These are phyloP conservation scores for Malus hybrid DNA, from an alignment of 331 rosid species.

Conservation along the genomic window DNA sequence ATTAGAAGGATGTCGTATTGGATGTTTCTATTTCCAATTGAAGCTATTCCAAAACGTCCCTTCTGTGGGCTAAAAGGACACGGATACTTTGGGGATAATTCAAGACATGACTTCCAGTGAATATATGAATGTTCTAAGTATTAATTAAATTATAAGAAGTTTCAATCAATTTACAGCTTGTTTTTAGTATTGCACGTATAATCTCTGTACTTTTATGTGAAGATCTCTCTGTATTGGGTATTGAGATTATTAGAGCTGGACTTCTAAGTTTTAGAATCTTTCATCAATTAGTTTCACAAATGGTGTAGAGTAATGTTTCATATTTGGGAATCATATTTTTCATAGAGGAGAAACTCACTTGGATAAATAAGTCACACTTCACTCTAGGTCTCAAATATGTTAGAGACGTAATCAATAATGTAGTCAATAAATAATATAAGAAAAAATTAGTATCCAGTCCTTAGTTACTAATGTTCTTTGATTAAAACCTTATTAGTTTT, in stretches of 20 bases:
- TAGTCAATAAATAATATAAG: too few relatives aligned
- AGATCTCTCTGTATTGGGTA: not conserved
- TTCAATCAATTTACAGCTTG: too few relatives aligned
- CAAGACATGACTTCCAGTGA: not conserved
- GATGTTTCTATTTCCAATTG: constrained; percentile 1
- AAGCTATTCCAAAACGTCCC: constrained; percentile 21
- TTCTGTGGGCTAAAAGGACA: constrained; percentile 44
- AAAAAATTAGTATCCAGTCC: too few relatives aligned
- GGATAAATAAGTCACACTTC: not conserved
- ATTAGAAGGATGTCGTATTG: not conserved
- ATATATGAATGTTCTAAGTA: not conserved
- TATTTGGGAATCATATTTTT: not conserved
- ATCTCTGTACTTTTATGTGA: not conserved
- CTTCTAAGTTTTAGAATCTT: not conserved
- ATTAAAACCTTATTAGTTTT: too few relatives aligned
- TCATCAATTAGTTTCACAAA: not conserved
- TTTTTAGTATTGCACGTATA: not conserved
- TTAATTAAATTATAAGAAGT: not conserved
- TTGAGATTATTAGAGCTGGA: not conserved
- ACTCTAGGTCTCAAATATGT: too few relatives aligned
- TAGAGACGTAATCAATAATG: too few relatives aligned
- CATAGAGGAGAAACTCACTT: not conserved
- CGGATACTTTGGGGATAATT: not conserved
- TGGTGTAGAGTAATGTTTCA: not conserved
- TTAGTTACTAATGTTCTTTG: too few relatives aligned